Conservation (phyloP, 371 early-diverging fungal genomes). For the Sporodiniella umbellata region DNA sequence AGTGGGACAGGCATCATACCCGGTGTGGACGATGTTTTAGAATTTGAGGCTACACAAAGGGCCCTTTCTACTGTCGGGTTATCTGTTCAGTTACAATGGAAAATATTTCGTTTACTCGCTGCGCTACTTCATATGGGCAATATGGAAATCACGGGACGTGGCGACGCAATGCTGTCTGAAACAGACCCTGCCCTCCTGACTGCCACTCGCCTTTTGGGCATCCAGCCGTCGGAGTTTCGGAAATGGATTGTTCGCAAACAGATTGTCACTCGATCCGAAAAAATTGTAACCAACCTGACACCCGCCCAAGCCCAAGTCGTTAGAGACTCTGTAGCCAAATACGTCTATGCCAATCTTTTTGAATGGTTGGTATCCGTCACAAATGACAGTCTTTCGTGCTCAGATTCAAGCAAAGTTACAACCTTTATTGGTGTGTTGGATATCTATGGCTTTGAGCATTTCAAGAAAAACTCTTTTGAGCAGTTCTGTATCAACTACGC, state of each 20-base stretch:
- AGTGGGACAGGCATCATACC: constrained; percentile 76
- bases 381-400: constrained; percentile 72
- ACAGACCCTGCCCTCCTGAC: constrained; percentile 67
- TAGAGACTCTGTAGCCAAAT: constrained; percentile 92
- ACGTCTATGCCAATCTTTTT: constrained; percentile 88
- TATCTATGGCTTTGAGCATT: constrained; percentile 97
- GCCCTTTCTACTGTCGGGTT: constrained; percentile 87
- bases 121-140: constrained; percentile 92
- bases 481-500: constrained; percentile 99
- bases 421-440: constrained; percentile 95
- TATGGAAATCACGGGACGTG: constrained; percentile 75
- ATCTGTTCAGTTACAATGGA: constrained; percentile 82
- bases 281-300: constrained; percentile 78
- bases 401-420: constrained; percentile 36
- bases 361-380: constrained; percentile 89
- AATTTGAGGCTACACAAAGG: constrained; percentile 85
- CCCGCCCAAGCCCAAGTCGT: constrained; percentile 77
- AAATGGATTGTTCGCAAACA: constrained; percentile 93
- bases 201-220: constrained; percentile 69
- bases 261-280: constrained; percentile 85
- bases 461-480: constrained; percentile 97
- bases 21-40: constrained; percentile 88
- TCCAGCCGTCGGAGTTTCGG: constrained; percentile 73
- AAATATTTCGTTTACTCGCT: constrained; percentile 84
- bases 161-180: constrained; percentile 70